Evolutionary conservation across 129 eudicot species (phyloP).

Genomic region (carrot (Daucus carota)): DNA sequence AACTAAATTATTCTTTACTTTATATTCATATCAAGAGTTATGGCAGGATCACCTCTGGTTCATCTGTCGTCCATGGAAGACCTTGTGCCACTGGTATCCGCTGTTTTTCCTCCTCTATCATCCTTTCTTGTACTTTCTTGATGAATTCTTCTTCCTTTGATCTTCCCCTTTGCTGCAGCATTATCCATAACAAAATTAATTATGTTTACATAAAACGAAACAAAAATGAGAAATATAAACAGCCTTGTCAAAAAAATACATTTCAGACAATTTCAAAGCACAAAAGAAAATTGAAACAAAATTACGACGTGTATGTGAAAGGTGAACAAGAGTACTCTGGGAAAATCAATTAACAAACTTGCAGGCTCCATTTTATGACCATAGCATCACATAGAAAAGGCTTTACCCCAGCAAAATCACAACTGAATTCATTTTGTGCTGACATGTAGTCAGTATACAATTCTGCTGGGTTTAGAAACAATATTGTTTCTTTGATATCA

Average conservation of each 20-base stretch:
- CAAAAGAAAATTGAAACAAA: not conserved
- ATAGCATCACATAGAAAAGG: not conserved
- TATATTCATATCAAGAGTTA: not conserved
- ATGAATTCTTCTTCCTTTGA: constrained; percentile 81
- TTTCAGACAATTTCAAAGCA: not conserved
- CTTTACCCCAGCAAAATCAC: not conserved
- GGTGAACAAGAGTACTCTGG: not conserved
- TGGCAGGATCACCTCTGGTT: constrained; percentile 62
- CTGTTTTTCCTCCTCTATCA: constrained; percentile 72
- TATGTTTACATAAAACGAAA: not conserved
- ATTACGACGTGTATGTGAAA: not conserved
- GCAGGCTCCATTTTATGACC: not conserved
- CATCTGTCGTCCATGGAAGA: constrained; percentile 97
- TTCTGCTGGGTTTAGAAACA: not conserved
- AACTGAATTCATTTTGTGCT: not conserved
- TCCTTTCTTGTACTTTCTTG: constrained; percentile 67
- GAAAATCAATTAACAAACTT: not conserved
- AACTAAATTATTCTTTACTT: not conserved
- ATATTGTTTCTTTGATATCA: not conserved
- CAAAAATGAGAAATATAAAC: not conserved
- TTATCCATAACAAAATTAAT: not conserved
- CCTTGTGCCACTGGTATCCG: constrained; percentile 89
- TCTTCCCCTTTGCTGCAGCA: constrained; percentile 77
- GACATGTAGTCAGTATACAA: not conserved
- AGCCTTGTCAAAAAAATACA: not conserved